Base-by-base conservation (phyloP, 2,329 filamentous ascomycete species). In the Leptoxyphium fumago region DNA sequence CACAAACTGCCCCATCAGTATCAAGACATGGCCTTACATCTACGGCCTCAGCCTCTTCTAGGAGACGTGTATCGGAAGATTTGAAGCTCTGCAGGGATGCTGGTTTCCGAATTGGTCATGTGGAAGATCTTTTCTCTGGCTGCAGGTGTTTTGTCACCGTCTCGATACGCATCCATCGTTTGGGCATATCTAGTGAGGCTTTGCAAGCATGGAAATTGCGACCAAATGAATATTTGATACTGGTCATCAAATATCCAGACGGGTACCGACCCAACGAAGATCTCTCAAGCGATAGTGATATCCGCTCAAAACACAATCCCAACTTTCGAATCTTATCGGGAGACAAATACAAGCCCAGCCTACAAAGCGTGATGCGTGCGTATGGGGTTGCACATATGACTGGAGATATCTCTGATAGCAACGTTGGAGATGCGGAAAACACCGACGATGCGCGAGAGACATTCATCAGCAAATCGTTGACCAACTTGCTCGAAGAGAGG, bases 171-270 rank as follows among this genome's bases (percentile, higher is more conserved):
- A 74, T 84, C 28, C 67, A 72, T 3, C 82, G 82, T 52, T 72
- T 94, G 1, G 78, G 74, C 0, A 74, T 94, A 10, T 81, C 84
- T 0, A 72, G 80, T 32, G 83, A 88, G 55, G 79, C 78, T 0
- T 74, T 85, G 61, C 72, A 81, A 54, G 83, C 86, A 1, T 94
- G 87, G 87, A 73, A 80, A 47, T 60, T 94, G 10, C 63, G 73
- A 11, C 63, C 69, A 0, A 62, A 69, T 0, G 80, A 87, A 29
- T 88, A 89, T 54, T 61, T 94, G 34, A 73, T 89, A 4, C 67
- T 93, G 4, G 66, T 94, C 17, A 72, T 91, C 38, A 73, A 73
- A 30, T 82, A 82, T 50, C 64, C 69, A 0, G 60, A 62, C n/a
- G 70, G 67, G 0, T 94, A 93, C 60, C 70, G 68, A 29, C 64